phyloP scores from a whole-genome alignment of 441 rosid genomes.

The Aleurites moluccanus region DNA sequence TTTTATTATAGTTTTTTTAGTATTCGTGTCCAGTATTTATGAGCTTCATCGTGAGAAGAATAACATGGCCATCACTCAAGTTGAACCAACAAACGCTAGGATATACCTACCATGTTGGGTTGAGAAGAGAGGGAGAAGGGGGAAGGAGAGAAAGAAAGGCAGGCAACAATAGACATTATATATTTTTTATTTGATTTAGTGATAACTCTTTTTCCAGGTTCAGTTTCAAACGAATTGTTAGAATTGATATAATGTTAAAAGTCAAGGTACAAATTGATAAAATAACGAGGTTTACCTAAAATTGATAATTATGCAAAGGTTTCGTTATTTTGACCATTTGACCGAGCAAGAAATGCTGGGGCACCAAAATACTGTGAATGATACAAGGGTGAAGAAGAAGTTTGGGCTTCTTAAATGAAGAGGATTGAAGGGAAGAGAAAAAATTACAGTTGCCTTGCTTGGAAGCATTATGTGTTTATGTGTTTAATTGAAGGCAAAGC shows the following conservation, averaged over 20 bases:
- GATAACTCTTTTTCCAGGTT: too few relatives aligned
- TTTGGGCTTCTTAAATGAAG: background rate
- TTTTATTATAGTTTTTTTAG: background rate
- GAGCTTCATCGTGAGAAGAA: conserved; percentile 79
- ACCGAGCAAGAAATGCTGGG: background rate
- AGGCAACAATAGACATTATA: too few relatives aligned
- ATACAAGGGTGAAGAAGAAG: background rate
- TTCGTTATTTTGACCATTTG: background rate
- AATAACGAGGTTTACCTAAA: background rate
- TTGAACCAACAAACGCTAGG: conserved; percentile 95
- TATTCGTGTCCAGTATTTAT: conserved; percentile 44
- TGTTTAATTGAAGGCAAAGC: too few relatives aligned
- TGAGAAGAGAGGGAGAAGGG: conserved; percentile 30
- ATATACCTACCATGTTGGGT: conserved; percentile 97
- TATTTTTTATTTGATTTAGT: too few relatives aligned
- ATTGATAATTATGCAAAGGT: background rate
- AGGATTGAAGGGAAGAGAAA: background rate
- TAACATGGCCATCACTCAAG: conserved; percentile 95
- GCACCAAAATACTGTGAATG: background rate
- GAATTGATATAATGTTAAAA: too few relatives aligned
- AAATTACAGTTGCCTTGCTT: background rate
- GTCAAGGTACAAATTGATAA: background rate
- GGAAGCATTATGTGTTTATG: background rate
- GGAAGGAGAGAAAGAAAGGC: too few relatives aligned
- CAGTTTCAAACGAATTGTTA: too few relatives aligned